These are phyloP conservation scores for Peniophora sp. DNA, from an alignment of 1,284 basidiomycete species.

Conservation along the genomic window DNA sequence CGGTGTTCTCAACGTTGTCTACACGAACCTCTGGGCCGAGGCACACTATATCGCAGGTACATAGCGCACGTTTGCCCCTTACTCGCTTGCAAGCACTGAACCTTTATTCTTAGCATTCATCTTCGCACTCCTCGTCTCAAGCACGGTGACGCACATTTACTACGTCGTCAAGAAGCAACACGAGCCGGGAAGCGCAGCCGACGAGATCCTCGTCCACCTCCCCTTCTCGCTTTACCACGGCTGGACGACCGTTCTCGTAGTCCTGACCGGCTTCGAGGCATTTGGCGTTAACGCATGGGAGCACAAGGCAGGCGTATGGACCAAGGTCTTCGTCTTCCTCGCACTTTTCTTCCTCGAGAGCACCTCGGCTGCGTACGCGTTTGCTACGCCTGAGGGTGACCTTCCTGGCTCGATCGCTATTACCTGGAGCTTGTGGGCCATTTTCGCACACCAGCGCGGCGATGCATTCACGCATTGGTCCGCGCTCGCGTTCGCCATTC, in stretches of 20 bases:
- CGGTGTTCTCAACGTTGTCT: slow-evolving; percentile 77
- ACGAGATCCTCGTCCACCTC: slow-evolving; percentile 78
- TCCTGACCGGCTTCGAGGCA: slow-evolving; percentile 85
- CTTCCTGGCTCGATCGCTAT: slow-evolving; percentile 85
- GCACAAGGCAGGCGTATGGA: slow-evolving; percentile 76
- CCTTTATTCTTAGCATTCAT: slow-evolving; percentile 55
- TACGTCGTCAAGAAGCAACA: slow-evolving; percentile 87
- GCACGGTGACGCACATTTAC: slow-evolving; percentile 85
- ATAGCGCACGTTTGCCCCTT: slow-evolving; percentile 8
- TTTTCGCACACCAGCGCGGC: slow-evolving; percentile 64
- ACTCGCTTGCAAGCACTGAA: not conserved
- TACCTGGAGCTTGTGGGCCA: slow-evolving; percentile 76
- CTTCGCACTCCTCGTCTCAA: slow-evolving; percentile 79
- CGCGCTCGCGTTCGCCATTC: slow-evolving; percentile 78
- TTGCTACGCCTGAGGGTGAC: slow-evolving; percentile 85
- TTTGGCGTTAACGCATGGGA: slow-evolving; percentile 74
- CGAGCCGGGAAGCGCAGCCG: slow-evolving; percentile 50
- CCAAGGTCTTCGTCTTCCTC: slow-evolving; percentile 91
- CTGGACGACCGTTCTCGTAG: slow-evolving; percentile 88
- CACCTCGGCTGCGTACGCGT: slow-evolving; percentile 87
- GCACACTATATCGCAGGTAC: slow-evolving; percentile 67
- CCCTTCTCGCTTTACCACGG: slow-evolving; percentile 94
- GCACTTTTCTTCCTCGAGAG: slow-evolving; percentile 89
- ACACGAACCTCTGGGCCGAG: slow-evolving; percentile 73
- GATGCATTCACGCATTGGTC: slow-evolving; percentile 86